phyloP scores from a whole-genome alignment of 805 yeast genomes.

The Kluyveromyces dobzhanskii region DNA sequence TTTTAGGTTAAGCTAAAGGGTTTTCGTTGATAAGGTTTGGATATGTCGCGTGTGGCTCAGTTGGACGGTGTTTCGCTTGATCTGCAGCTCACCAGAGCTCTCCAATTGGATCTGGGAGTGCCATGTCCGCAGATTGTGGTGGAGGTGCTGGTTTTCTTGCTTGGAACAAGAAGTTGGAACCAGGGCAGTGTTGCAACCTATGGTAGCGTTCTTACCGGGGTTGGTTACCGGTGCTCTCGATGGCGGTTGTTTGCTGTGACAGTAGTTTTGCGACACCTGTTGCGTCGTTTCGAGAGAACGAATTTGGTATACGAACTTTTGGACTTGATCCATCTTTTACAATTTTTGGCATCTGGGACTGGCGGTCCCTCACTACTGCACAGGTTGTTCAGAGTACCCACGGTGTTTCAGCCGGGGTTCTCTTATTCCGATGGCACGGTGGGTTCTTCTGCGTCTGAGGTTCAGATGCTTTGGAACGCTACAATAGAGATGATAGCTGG shows the following conservation, averaged over 20 bases:
- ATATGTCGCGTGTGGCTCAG: conserved; percentile 24
- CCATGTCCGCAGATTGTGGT: conserved; percentile 8
- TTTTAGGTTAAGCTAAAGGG: too few species aligned
- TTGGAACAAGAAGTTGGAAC: conserved; percentile 8
- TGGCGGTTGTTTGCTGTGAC: conserved; percentile 12
- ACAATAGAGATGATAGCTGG: conserved; percentile 2
- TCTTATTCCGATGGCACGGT: background rate
- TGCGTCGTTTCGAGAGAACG: background rate
- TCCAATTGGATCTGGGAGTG: conserved; percentile 13
- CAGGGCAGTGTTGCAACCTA: conserved; percentile 6
- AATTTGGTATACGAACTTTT: background rate
- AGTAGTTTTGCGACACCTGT: background rate
- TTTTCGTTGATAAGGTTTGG: too few species aligned
- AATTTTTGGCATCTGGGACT: background rate
- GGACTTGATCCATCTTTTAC: background rate
- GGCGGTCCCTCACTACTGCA: background rate
- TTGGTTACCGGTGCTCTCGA: conserved; percentile 9
- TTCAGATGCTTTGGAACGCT: conserved; percentile 6
- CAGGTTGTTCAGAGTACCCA: background rate
- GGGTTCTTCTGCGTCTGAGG: conserved; percentile 1
- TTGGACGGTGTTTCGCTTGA: conserved; percentile 18
- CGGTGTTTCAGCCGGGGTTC: background rate
- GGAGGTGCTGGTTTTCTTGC: conserved; percentile 15
- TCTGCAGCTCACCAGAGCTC: conserved; percentile 10
- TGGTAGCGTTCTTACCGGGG: conserved; percentile 12